Percentiles rank a stretch among this genome's conserved stretches.
Evolutionary conservation across 2,329 filamentous ascomycete species (phyloP).

Genomic region (Ascochyta koolunga): DNA sequence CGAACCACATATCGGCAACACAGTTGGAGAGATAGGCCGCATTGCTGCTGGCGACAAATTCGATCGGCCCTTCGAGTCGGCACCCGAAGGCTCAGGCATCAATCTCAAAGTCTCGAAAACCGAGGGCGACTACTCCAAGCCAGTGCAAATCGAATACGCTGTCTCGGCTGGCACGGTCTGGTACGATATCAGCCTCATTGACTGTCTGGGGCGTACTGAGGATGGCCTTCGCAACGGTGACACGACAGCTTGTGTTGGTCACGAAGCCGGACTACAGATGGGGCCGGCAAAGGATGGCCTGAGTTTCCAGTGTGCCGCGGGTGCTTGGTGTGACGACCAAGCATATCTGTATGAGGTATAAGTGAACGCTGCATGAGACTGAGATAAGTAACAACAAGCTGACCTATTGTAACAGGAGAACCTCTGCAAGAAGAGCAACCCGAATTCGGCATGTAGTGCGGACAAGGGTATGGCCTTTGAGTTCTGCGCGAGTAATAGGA

Average conservation of each 20-base stretch:
- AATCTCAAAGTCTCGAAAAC: slow-evolving; percentile 23
- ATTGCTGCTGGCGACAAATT: slow-evolving; percentile 13
- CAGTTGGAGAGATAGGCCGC: neutral
- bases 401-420: slow-evolving; percentile 19
- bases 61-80: slow-evolving; percentile 9
- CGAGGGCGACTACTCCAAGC: slow-evolving; percentile 14
- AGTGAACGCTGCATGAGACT: neutral
- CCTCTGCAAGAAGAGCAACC: slow-evolving; percentile 24
- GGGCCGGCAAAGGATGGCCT: slow-evolving; percentile 10
- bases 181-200: slow-evolving; percentile 30
- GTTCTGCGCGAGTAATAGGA: slow-evolving; percentile 24
- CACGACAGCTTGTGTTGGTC: slow-evolving; percentile 18
- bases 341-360: slow-evolving; percentile 25
- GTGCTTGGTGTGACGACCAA: slow-evolving; percentile 29
- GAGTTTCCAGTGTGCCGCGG: slow-evolving; percentile 23
- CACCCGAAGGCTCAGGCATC: slow-evolving; percentile 15
- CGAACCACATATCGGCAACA: slow-evolving; percentile 15
- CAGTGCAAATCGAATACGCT: slow-evolving; percentile 23
- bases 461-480: slow-evolving; percentile 22
- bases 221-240: slow-evolving; percentile 14
- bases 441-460: slow-evolving; percentile 12
- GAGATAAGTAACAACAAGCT: neutral
- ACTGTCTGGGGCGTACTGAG: slow-evolving; percentile 14
- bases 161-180: slow-evolving; percentile 11
- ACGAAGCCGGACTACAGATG: slow-evolving; percentile 25